phyloP scores from a whole-genome alignment of 1,139 yeast genomes.

The Blastobotrys apis region DNA sequence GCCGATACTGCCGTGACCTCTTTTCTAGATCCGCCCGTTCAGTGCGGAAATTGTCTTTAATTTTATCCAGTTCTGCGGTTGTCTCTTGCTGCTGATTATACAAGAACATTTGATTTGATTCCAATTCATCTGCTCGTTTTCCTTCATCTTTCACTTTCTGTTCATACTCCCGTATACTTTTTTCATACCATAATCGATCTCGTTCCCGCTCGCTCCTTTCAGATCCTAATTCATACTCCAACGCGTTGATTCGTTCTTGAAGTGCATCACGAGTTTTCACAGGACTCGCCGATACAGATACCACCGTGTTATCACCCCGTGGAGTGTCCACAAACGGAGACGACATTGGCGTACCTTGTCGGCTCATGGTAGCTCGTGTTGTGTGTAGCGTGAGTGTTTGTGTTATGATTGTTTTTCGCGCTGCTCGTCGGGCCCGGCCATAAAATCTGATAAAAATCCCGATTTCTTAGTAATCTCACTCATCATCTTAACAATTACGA shows the following conservation, averaged over 20 bases:
- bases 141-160: conserved; percentile 33
- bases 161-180: conserved; percentile 32
- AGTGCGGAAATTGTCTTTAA: conserved; percentile 29
- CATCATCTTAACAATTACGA: too few relatives aligned
- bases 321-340: conserved; percentile 11
- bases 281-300: not conserved
- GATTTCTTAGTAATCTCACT: too few relatives aligned
- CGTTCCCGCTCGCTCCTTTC: conserved; percentile 34
- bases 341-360: conserved; percentile 10
- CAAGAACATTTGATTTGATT: conserved; percentile 41
- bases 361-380: conserved; percentile 1
- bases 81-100: conserved; percentile 40
- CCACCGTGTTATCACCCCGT: not conserved
- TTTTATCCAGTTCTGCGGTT: conserved; percentile 31
- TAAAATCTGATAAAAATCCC: not conserved
- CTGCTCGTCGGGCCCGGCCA: not conserved
- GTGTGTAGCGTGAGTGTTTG: not conserved
- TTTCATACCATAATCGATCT: conserved; percentile 34
- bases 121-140: conserved; percentile 33
- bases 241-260: conserved; percentile 24
- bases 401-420: too few relatives aligned
- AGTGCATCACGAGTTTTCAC: not conserved
- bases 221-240: conserved; percentile 36
- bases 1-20: conserved; percentile 17
- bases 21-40: conserved; percentile 27